Evolutionary conservation across 108 stramenopile species (phyloP), one percentile per base, ranked within the genome.

Genomic region (Chaetoceros tenuissimus): DNA sequence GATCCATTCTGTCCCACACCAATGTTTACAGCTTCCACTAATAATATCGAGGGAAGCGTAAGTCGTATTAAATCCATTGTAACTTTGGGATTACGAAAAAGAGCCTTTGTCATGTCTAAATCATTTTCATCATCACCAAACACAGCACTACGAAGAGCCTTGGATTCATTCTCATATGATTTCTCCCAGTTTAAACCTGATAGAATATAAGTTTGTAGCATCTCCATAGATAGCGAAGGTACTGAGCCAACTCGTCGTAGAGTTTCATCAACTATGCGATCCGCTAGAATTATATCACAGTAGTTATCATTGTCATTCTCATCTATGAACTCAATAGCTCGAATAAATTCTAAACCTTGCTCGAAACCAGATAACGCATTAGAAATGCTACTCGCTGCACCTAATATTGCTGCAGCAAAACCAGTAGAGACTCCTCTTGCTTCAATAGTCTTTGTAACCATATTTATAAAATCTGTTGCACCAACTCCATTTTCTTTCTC

Each of bases 271-370:
- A 77, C 75, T 0, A 24, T 28, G 49, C 66, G 66, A 68, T 77
- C 75, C 1, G 67, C 75, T 43, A 71, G 51, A 8, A 77, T 31
- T 20, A 77, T 60, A 54, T 75, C 74, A 27, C 55, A 71, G 28
- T n/a, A 8, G n/a, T 25, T 2, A 7, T 25, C 27, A n/a, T 20
- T 10, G 13, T 28, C 21, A 10, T 5, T 10, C 49, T 24, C 23
- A n/a, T n/a, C n/a, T 5, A 24, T 16, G 18, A 7, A 24, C 26
- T 67, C 40, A 45, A 75, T 24, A 1, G 75, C 75, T 3, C 62
- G 71, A 10, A 18, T 61, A 30, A 77, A 77, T 57, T 77, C 75
- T 18, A 68, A 64, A 8, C 75, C 75, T 45, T 70, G 70, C 30
- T 53, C 45, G 34, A 77, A 67, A 27, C 75, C 70, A 45, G 66